phyloP scores from a whole-genome alignment of 257 asterid species.

The Forsythia suspensa region DNA sequence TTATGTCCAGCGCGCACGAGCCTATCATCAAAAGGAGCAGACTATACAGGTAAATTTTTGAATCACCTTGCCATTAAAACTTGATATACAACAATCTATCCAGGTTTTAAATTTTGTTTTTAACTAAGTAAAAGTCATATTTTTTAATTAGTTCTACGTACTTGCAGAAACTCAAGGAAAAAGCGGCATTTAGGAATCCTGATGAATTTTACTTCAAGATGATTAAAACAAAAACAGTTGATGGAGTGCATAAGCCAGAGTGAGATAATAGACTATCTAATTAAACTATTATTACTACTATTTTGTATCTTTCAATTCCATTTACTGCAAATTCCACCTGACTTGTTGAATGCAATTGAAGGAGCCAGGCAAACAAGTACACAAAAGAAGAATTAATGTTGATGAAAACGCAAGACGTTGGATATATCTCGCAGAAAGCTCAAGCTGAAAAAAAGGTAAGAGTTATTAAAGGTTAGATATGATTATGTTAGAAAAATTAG shows the following conservation, averaged over 20 bases:
- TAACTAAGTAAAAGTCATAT: not conserved
- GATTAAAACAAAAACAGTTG: conserved; percentile 55
- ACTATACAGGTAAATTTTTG: conserved; percentile 49
- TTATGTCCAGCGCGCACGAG: conserved; percentile 72
- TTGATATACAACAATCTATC: not conserved
- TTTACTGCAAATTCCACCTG: conserved; percentile 10
- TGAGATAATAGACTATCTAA: conserved; percentile 32
- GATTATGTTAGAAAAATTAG: not conserved
- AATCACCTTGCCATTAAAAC: not conserved
- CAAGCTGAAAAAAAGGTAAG: conserved; percentile 87
- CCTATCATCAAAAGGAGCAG: conserved; percentile 71
- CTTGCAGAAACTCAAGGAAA: conserved; percentile 83
- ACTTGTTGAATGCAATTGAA: conserved; percentile 27
- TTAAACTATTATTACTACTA: not conserved
- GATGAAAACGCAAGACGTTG: conserved; percentile 92
- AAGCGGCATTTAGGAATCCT: conserved; percentile 82
- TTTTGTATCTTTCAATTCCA: not conserved
- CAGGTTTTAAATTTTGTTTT: not conserved
- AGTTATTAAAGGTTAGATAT: not conserved
- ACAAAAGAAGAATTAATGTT: conserved; percentile 76
- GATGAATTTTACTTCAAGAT: conserved; percentile 91
- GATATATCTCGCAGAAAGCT: conserved; percentile 75
- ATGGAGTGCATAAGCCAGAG: conserved; percentile 76
- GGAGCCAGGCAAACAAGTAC: conserved; percentile 79
- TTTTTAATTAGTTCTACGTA: not conserved